Base-by-base conservation (phyloP, 148 eudicot species). In the Nyssa sinensis region DNA sequence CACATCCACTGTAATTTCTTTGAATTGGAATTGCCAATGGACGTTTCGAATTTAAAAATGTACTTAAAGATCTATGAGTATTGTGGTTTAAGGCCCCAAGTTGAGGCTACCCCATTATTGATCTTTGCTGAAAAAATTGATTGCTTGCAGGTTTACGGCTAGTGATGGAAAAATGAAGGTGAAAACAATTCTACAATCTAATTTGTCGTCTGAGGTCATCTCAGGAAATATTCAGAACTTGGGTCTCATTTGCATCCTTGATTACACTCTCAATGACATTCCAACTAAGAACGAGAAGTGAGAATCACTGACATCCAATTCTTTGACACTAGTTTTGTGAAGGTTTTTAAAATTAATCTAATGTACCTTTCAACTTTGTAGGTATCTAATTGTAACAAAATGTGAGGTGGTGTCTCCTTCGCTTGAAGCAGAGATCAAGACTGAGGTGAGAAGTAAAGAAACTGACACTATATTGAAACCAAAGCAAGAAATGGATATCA, bases 141-240 rank as follows among this genome's bases (percentile, higher is more conserved):
- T 13, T 71, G 49, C 16, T 64, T 61, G 49, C 81, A 92, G 98
- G 94, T 89, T 96, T 80, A 77, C 81, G 4, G 97, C 87, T 17
- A 88, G 73, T 82, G 99, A 96, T 84, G 99, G 99, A 23, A 91
- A 93, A 59, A 80, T 77, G 80, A 93, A 96, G 83, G 79, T 93
- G 2, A 90, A 83, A 70, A 90, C 89, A 59, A 81, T 89, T 17
- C 66, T 96, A 58, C 94, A 87, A 57, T 89, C 98, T 39, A 80
- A 85, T 76, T 81, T 88, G 77, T 81, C 92, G 16, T 83, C 87
- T 28, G 82, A 86, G 84, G 91, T 96, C 9, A 79, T 78, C 7
- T 89, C 90, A n/a, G 98, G 98, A 33, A 78, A 80, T 13, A 87
- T 96, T 76, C 98, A 96, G 84, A 96, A 91, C 72, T 59, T 96